Conservation (phyloP, 345 rosid genomes). For the Orychophragmus violaceus region DNA sequence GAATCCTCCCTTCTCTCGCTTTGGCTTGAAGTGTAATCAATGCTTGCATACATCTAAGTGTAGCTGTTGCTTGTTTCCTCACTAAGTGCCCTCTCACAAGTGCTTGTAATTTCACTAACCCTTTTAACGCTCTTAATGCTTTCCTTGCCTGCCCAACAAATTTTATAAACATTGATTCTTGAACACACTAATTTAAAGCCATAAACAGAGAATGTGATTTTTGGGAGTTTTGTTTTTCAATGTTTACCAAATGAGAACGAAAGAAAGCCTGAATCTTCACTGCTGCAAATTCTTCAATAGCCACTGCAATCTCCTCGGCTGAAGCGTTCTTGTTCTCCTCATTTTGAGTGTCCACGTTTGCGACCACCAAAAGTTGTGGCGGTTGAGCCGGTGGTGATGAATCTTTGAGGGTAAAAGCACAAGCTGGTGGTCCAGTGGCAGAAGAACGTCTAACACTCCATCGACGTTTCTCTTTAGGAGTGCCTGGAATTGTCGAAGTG, state of each 20-base stretch:
- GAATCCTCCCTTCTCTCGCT: slow-evolving; percentile 64
- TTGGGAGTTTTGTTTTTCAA: not conserved
- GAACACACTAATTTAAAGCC: not conserved
- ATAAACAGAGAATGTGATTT: not conserved
- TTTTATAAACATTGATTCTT: not conserved
- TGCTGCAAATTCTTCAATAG: slow-evolving; percentile 54
- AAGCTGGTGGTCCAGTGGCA: slow-evolving; percentile 38
- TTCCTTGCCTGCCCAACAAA: slow-evolving; percentile 61
- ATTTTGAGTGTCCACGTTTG: not conserved
- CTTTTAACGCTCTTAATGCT: slow-evolving; percentile 79
- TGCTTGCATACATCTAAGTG: slow-evolving; percentile 86
- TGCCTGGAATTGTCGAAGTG: slow-evolving; percentile 47
- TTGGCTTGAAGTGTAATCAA: slow-evolving; percentile 73
- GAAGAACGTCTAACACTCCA: slow-evolving; percentile 93
- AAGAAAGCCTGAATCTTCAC: slow-evolving; percentile 67
- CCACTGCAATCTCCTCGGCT: not conserved
- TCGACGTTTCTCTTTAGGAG: slow-evolving; percentile 72
- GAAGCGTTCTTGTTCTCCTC: not conserved
- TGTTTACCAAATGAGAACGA: slow-evolving; percentile 76
- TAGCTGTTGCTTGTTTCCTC: slow-evolving; percentile 82
- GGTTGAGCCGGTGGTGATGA: slow-evolving; percentile 19
- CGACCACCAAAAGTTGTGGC: not conserved
- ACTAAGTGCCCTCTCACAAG: slow-evolving; percentile 84
- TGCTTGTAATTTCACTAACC: slow-evolving; percentile 88
- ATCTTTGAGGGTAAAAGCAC: slow-evolving; percentile 9